Evolutionary conservation across 495 filamentous ascomycete species (phyloP), one percentile per base, ranked within the genome.

Genomic region (Penicillium maclennaniae): DNA sequence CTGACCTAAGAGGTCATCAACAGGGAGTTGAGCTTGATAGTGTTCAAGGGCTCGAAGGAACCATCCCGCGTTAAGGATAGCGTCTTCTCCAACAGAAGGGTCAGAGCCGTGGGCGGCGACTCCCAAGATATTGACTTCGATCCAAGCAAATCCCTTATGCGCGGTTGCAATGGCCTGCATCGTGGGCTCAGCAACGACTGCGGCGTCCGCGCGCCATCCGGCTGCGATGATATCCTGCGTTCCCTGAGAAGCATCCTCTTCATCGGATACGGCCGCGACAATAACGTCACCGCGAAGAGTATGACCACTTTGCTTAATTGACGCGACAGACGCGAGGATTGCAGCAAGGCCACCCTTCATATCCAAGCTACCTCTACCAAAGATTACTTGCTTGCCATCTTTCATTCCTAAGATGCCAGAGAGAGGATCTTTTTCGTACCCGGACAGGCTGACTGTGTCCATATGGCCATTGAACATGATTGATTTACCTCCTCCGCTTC

Each of bases 381-480:
- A 66, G 0, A 79, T 45, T 9, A 62, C 69, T 17, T 64, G 48
- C 31, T 69, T 55, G 14, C 67, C 73, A 37, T 75, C 59, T 41
- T 63, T 65, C 19, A 43, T 55, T 6, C 43, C 61, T 4, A 75
- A 45, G 0, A 51, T 49, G 0, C 77, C 77, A 6, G 67, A 70
- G 6, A 79, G 57, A 6, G 73, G 66, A 51, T 76, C 68, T 7
- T 45, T 58, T 16, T 74, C 71, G 52, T 79, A 79, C 36, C 68
- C 74, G 8, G 61, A 53, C 4, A 72, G 56, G 43, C 65, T 78
- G 40, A 78, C 73, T 0, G 75, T 79, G 52, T 79, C 76, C 6
- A 75, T 63, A 47, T 79, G 75, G 3, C 76, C 75, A 39, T 79
- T 79, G 52, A 79, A 68, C 71, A 79, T 77, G 5, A 79, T 61